Conservation (phyloP, 2,329 filamentous ascomycete species). For the Diaporthe humulicola region DNA sequence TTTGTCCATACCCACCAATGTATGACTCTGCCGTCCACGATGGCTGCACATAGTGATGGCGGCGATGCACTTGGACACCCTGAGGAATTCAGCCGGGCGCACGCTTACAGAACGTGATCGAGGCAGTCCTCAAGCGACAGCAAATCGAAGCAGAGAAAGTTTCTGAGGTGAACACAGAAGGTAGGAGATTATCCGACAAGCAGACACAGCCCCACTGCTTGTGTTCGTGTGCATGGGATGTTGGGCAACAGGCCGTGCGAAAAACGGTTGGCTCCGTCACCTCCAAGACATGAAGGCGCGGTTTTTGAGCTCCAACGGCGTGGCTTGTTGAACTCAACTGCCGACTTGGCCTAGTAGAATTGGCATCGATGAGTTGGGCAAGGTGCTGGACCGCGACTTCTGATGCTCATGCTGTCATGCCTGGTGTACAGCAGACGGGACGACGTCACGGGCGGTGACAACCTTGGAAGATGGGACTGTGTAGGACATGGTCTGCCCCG, state of each 20-base stretch:
- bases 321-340: neutral
- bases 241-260: constrained; percentile 6
- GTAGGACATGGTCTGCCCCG: constrained; percentile 14
- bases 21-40: neutral
- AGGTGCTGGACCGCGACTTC: neutral
- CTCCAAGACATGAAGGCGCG: neutral
- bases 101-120: neutral
- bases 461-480: constrained; percentile 20
- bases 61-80: neutral
- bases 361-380: neutral
- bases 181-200: constrained; percentile 1
- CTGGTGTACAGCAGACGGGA: neutral
- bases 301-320: neutral
- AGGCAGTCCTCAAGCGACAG: neutral
- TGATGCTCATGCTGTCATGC: neutral
- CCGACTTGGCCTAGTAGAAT: neutral
- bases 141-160: neutral
- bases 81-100: neutral
- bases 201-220: constrained; percentile 15
- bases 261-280: neutral
- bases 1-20: neutral
- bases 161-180: neutral
- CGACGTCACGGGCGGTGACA: constrained; percentile 27
- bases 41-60: neutral
- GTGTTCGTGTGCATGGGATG: constrained; percentile 1